A percentile compares a stretch with the other conserved stretches of the same genome.
These are phyloP conservation scores for Nicotiana tomentosiformis DNA, from an alignment of 257 asterid species.

Conservation along the genomic window DNA sequence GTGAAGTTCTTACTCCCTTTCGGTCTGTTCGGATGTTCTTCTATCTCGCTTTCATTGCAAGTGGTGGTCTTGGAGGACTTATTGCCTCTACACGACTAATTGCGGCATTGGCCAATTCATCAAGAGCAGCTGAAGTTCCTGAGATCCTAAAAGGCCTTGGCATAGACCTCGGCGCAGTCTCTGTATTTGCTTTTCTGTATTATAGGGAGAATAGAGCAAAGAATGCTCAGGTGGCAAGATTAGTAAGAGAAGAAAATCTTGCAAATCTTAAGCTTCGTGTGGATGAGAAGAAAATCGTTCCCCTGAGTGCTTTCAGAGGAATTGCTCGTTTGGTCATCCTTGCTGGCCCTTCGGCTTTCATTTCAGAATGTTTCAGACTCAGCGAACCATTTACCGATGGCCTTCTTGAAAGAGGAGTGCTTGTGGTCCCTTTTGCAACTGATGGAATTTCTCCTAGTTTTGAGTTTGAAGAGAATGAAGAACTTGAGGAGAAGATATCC, in stretches of 20 bases:
- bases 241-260: slow-evolving; percentile 81
- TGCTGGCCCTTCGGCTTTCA: slow-evolving; percentile 72
- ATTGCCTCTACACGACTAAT: slow-evolving; percentile 59
- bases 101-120: slow-evolving; percentile 65
- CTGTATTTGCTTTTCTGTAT: slow-evolving; percentile 71
- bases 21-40: slow-evolving; percentile 94
- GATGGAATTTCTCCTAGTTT: slow-evolving; percentile 54
- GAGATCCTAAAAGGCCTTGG: slow-evolving; percentile 63
- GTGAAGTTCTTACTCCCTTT: slow-evolving; percentile 92
- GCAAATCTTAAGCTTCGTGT: slow-evolving; percentile 82
- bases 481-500: slow-evolving; percentile 38
- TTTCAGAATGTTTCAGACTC: slow-evolving; percentile 56
- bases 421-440: slow-evolving; percentile 75
- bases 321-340: slow-evolving; percentile 84
- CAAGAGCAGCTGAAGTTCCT: slow-evolving; percentile 61
- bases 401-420: slow-evolving; percentile 76
- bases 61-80: slow-evolving; percentile 79
- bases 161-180: slow-evolving; percentile 74
- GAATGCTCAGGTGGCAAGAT: slow-evolving; percentile 72
- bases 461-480: slow-evolving; percentile 62
- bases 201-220: slow-evolving; percentile 70
- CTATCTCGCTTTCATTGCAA: slow-evolving; percentile 73
- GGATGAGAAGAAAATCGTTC: slow-evolving; percentile 52
- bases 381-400: slow-evolving; percentile 69
- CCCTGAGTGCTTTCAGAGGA: slow-evolving; percentile 79